Percentiles rank a stretch among this genome's conserved stretches.
Evolutionary conservation across 257 asterid species (phyloP).

Genomic region (Voacanga thouarsii): DNA sequence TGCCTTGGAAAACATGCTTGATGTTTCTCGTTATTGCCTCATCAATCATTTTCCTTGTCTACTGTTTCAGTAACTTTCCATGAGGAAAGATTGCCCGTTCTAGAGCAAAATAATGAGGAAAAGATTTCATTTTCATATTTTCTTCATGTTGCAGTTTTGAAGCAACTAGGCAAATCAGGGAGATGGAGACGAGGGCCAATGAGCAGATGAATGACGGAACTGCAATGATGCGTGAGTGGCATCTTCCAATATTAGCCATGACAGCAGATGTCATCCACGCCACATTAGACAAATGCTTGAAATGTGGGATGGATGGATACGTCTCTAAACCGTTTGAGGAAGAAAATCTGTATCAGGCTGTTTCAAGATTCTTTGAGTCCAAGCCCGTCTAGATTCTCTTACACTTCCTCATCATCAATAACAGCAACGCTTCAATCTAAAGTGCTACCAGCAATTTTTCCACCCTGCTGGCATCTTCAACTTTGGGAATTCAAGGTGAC

Average conservation of each 20-base stretch:
- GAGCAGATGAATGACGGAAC: constrained; percentile 27
- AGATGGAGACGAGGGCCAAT: constrained; percentile 60
- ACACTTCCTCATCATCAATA: constrained; percentile 1
- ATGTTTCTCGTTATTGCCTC: not conserved
- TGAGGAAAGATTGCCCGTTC: not conserved
- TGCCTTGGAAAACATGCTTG: not conserved
- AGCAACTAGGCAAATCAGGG: constrained; percentile 71
- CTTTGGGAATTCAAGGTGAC: not conserved
- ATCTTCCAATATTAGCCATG: constrained; percentile 86
- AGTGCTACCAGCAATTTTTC: constrained; percentile 38
- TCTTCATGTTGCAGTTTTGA: constrained; percentile 54
- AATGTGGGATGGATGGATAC: constrained; percentile 85
- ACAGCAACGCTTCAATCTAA: not conserved
- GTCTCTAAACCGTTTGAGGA: constrained; percentile 92
- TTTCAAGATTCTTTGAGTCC: constrained; percentile 67
- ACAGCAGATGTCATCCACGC: constrained; percentile 93
- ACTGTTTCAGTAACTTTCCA: not conserved
- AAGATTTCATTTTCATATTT: not conserved
- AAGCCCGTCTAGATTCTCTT: constrained; percentile 21
- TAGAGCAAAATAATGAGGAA: not conserved
- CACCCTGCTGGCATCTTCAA: constrained; percentile 29
- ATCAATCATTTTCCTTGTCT: not conserved
- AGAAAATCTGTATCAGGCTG: constrained; percentile 70
- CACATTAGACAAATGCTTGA: constrained; percentile 65
- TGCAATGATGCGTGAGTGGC: constrained; percentile 35